These are phyloP conservation scores for Cnidoscolus chayamansa DNA, from an alignment of 441 rosid species.

Conservation along the genomic window DNA sequence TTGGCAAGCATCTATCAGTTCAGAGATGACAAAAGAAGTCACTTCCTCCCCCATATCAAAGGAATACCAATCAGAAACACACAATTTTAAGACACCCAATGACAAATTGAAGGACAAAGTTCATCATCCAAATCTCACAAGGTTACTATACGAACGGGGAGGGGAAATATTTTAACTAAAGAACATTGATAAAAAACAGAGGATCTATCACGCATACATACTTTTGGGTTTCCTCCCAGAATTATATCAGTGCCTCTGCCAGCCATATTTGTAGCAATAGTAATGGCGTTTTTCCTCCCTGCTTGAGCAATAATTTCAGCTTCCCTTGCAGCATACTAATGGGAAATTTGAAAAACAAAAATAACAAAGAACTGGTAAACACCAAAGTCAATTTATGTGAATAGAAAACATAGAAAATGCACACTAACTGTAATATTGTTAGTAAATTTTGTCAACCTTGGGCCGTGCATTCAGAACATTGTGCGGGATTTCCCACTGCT, in stretches of 20 bases:
- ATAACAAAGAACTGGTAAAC: constrained; percentile 10
- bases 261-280: constrained; percentile 97
- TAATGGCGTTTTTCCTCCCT: constrained; percentile 85
- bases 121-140: constrained; percentile 18
- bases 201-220: constrained; percentile 29
- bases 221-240: constrained; percentile 95
- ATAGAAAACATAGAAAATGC: constrained; percentile 6
- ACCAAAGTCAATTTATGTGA: background rate
- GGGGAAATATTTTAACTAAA: background rate
- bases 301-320: constrained; percentile 95
- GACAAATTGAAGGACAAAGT: constrained; percentile 3
- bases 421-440: constrained; percentile 16
- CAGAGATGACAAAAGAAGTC: constrained; percentile 18
- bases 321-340: constrained; percentile 94
- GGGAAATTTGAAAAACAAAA: constrained; percentile 11
- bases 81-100: constrained; percentile 6
- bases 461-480: constrained; percentile 95
- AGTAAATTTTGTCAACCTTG: constrained; percentile 50
- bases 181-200: constrained; percentile 8
- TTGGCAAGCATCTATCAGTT: constrained; percentile 79
- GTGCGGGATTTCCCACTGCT: constrained; percentile 79
- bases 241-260: constrained; percentile 98
- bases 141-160: background rate
- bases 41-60: background rate
- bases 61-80: constrained; percentile 4